A percentile compares a stretch with the other conserved stretches of the same genome.
These are phyloP conservation scores for Microcyclospora tardicrescens DNA, from an alignment of 2,329 filamentous ascomycete species.

Conservation along the genomic window DNA sequence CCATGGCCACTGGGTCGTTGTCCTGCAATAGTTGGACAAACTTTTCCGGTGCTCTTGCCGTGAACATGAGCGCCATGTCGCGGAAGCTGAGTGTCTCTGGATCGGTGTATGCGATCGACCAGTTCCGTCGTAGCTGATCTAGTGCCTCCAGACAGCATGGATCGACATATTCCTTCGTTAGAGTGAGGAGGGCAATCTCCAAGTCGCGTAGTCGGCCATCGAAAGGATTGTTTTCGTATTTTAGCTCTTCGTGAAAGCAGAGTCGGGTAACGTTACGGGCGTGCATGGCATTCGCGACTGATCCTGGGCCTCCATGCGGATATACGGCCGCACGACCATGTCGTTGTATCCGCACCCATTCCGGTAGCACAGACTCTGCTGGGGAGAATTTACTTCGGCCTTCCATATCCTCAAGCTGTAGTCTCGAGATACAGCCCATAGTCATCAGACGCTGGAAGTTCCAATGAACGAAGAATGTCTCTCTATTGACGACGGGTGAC, in stretches of 20 bases:
- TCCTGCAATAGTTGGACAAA: not conserved
- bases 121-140: not conserved
- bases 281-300: not conserved
- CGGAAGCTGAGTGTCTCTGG: not conserved
- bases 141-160: not conserved
- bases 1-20: not conserved
- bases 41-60: not conserved
- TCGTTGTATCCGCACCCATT: not conserved
- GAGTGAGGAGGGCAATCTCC: not conserved
- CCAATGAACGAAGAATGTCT: not conserved
- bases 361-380: not conserved
- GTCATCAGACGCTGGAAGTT: slow-evolving; percentile 1
- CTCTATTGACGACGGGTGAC: not conserved
- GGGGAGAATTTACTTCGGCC: not conserved
- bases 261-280: not conserved
- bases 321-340: not conserved
- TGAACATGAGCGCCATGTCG: not conserved
- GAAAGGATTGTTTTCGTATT: not conserved
- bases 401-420: not conserved
- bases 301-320: not conserved
- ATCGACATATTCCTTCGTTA: not conserved
- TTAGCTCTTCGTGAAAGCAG: no score
- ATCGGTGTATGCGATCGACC: not conserved
- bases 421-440: not conserved
- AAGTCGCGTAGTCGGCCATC: not conserved